Percentiles rank a stretch among this genome's conserved stretches.
These are phyloP conservation scores for Trichoderma gamsii DNA, from an alignment of 495 filamentous ascomycete species.

Conservation along the genomic window DNA sequence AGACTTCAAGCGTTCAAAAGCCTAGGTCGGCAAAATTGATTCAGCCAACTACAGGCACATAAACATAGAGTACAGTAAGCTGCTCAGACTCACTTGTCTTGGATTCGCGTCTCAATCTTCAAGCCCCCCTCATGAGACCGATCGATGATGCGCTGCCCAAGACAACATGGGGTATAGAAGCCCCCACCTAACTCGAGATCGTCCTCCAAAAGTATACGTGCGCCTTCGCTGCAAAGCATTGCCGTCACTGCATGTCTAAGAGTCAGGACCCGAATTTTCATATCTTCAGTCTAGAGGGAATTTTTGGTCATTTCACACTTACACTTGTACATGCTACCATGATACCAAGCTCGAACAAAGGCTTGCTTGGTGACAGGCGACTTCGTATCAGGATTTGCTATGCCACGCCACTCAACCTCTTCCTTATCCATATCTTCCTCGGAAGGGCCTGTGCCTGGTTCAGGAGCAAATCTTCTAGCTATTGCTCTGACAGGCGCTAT, in stretches of 20 bases:
- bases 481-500: slow-evolving; percentile 34
- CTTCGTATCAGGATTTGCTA: slow-evolving; percentile 57
- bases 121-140: slow-evolving; percentile 59
- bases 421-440: slow-evolving; percentile 52
- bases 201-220: slow-evolving; percentile 61
- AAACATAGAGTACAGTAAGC: not conserved
- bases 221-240: slow-evolving; percentile 60
- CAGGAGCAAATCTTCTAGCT: slow-evolving; percentile 40
- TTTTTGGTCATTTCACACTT: slow-evolving; percentile 24
- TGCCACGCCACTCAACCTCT: slow-evolving; percentile 56
- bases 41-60: not conserved
- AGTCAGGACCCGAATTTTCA: slow-evolving; percentile 19
- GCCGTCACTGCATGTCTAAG: slow-evolving; percentile 51
- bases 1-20: too few species aligned
- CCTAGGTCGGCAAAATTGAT: too few species aligned
- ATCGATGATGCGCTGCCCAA: slow-evolving; percentile 72
- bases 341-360: slow-evolving; percentile 51
- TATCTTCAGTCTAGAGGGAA: not conserved
- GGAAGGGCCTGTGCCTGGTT: slow-evolving; percentile 62
- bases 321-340: slow-evolving; percentile 60
- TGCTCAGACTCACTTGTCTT: slow-evolving; percentile 21
- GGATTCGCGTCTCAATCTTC: slow-evolving; percentile 48
- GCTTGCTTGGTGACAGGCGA: slow-evolving; percentile 40
- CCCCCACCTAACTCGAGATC: slow-evolving; percentile 59
- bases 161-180: slow-evolving; percentile 73